A percentile compares a stretch with the other conserved stretches of the same genome.
Evolutionary conservation across 2,329 filamentous ascomycete species (phyloP).

Genomic region (Aspergillus sp.): DNA sequence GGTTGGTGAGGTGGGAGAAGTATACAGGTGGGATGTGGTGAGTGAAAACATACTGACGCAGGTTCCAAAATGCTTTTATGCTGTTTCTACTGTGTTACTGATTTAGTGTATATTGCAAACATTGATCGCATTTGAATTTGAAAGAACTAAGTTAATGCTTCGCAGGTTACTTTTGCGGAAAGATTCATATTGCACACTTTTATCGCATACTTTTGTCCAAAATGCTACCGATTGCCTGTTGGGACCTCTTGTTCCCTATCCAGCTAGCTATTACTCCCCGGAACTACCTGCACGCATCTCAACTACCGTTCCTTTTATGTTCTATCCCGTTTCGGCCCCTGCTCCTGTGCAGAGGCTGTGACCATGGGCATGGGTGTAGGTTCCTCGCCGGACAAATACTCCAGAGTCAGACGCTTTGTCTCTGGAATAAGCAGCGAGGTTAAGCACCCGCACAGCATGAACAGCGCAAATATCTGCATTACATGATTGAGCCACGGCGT

Average conservation of each 20-base stretch:
- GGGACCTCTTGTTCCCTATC: too few species aligned
- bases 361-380: too few species aligned
- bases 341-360: not conserved
- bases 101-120: too few species aligned
- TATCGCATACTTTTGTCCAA: too few species aligned
- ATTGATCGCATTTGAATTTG: too few species aligned
- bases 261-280: too few species aligned
- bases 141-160: too few species aligned
- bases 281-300: not conserved
- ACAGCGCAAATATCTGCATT: constrained; percentile 75
- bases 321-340: not conserved
- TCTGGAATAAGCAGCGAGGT: constrained; percentile 74
- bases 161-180: too few species aligned
- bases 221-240: too few species aligned
- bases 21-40: not conserved
- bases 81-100: not conserved
- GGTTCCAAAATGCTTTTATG: not conserved
- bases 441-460: constrained; percentile 74
- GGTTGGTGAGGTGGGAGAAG: not conserved
- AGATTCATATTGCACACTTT: too few species aligned
- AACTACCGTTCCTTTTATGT: not conserved
- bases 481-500: constrained; percentile 71
- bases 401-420: constrained; percentile 73
- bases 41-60: not conserved
- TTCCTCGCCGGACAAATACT: constrained; percentile 66